Conservation (phyloP, 805 yeast genomes). For the Tetrapisispora nanseiensis region DNA sequence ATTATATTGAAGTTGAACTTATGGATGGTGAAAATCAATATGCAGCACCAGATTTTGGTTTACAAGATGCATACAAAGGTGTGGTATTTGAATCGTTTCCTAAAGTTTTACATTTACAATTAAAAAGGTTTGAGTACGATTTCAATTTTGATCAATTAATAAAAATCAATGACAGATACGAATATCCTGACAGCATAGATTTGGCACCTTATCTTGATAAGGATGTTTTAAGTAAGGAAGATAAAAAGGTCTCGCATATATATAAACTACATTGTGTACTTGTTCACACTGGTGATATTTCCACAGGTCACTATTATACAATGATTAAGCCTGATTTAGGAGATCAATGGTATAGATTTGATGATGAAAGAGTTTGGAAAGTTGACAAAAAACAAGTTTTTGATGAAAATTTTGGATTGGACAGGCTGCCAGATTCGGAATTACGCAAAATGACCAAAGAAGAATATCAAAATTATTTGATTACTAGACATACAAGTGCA, state of each 20-base stretch:
- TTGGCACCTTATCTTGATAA: slow-evolving; percentile 69
- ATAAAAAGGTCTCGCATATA: slow-evolving; percentile 20
- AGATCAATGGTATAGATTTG: slow-evolving; percentile 81
- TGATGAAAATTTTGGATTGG: slow-evolving; percentile 86
- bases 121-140: slow-evolving; percentile 91
- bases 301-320: slow-evolving; percentile 95
- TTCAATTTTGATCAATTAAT: slow-evolving; percentile 80
- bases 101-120: slow-evolving; percentile 83
- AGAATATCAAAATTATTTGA: slow-evolving; percentile 52
- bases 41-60: slow-evolving; percentile 79
- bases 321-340: slow-evolving; percentile 70
- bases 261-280: slow-evolving; percentile 87
- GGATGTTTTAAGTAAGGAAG: slow-evolving; percentile 25
- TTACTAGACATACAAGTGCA: slow-evolving; percentile 84
- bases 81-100: slow-evolving; percentile 88
- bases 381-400: slow-evolving; percentile 80
- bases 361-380: slow-evolving; percentile 88
- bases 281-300: slow-evolving; percentile 92
- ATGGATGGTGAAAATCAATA: slow-evolving; percentile 93
- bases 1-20: slow-evolving; percentile 81
- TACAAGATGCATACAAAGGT: slow-evolving; percentile 95
- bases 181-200: slow-evolving; percentile 77
- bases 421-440: slow-evolving; percentile 41
- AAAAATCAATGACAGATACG: slow-evolving; percentile 86
- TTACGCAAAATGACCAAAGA: slow-evolving; percentile 43